A percentile compares a stretch with the other conserved stretches of the same genome.
These are phyloP conservation scores for Butyriboletus loyo DNA, from an alignment of 768 basidiomycete species.

Conservation along the genomic window DNA sequence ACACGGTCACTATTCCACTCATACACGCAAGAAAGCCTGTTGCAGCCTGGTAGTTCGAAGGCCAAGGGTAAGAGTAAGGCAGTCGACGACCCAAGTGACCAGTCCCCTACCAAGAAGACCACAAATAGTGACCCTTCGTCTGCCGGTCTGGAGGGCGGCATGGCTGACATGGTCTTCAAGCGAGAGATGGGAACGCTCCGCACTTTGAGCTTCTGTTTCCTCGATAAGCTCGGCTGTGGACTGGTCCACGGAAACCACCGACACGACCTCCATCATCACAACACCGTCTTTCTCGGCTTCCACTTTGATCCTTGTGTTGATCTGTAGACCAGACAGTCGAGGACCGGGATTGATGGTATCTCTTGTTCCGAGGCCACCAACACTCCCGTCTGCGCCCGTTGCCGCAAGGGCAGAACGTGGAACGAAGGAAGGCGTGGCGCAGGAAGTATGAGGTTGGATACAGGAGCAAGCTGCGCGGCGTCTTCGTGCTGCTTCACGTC, in stretches of 20 bases:
- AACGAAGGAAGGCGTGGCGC: constrained; percentile 45
- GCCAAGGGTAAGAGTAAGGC: too few species aligned
- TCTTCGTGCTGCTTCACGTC: constrained; percentile 76
- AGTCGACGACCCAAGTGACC: too few species aligned
- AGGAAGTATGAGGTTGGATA: constrained; percentile 5
- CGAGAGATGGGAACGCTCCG: too few species aligned
- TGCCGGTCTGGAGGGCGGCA: too few species aligned
- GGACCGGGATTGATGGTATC: constrained; percentile 79
- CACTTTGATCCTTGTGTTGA: constrained; percentile 34
- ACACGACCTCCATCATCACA: not conserved
- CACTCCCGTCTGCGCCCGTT: constrained; percentile 67
- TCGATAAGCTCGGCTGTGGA: constrained; percentile 36
- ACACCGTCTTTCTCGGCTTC: constrained; percentile 33
- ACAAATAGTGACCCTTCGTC: too few species aligned
- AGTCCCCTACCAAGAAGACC: too few species aligned
- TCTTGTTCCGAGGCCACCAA: constrained; percentile 71
- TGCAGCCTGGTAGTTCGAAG: too few species aligned
- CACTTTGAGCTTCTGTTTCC: constrained; percentile 74
- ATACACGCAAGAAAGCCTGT: too few species aligned
- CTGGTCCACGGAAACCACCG: constrained; percentile 1
- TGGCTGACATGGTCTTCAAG: too few species aligned
- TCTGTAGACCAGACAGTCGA: constrained; percentile 63
- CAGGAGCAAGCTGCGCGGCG: constrained; percentile 35
- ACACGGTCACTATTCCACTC: too few species aligned
- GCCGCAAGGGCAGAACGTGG: constrained; percentile 57